These are phyloP conservation scores for Pneumocystis murina DNA, from an alignment of 1,139 yeast species.

Conservation along the genomic window DNA sequence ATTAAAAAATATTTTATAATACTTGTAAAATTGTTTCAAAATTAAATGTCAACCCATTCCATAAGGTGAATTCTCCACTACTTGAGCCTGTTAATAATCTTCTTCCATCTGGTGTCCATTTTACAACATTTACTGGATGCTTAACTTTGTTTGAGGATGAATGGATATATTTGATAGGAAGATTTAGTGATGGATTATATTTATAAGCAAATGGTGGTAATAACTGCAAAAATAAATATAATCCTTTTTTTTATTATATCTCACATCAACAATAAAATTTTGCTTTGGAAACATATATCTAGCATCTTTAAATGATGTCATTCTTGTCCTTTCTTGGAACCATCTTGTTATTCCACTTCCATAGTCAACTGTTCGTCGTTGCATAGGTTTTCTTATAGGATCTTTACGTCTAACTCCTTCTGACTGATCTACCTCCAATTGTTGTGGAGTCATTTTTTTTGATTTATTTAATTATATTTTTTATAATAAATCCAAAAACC, in stretches of 20 bases:
- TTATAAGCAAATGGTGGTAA: slow-evolving; percentile 51
- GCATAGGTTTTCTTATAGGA: slow-evolving; percentile 3
- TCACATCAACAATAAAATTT: slow-evolving; percentile 39
- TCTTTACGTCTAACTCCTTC: neutral
- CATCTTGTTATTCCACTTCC: slow-evolving; percentile 71
- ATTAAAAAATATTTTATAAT: neutral
- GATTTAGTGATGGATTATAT: slow-evolving; percentile 39
- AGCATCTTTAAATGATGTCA: slow-evolving; percentile 50
- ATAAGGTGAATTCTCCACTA: slow-evolving; percentile 88
- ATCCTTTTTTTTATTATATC: slow-evolving; percentile 23
- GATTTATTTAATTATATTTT: too few species aligned
- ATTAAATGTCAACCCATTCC: slow-evolving; percentile 93
- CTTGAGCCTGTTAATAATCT: slow-evolving; percentile 79
- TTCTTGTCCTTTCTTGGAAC: slow-evolving; percentile 46
- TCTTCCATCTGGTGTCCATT: slow-evolving; percentile 95
- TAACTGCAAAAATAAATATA: slow-evolving; percentile 30
- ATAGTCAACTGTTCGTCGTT: slow-evolving; percentile 71
- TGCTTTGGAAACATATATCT: slow-evolving; percentile 55
- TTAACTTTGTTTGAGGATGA: slow-evolving; percentile 80
- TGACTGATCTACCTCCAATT: neutral
- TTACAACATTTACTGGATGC: slow-evolving; percentile 78
- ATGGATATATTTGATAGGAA: slow-evolving; percentile 75
- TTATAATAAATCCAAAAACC: too few species aligned
- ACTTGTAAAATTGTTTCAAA: slow-evolving; percentile 90
- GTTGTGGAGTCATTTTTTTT: neutral